Base-by-base conservation (phyloP, 352 stramenopile genomes). In the Pythium chondricola region DNA sequence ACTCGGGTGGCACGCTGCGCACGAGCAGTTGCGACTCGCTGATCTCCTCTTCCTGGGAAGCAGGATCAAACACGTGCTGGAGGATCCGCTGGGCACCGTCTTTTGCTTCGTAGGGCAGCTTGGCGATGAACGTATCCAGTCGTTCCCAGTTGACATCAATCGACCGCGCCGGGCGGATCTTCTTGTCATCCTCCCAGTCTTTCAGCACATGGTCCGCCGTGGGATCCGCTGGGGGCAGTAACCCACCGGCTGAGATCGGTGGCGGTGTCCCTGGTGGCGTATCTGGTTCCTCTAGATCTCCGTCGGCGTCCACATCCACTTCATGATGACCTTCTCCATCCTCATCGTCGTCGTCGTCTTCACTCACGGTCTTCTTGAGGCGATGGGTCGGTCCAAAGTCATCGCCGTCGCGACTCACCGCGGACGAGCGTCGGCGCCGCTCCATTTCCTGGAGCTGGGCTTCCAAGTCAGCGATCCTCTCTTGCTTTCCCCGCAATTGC, bases 211-310 rank as follows among this genome's bases (percentile, higher is more conserved):
- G 75, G 41, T 85, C 70, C 1, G 63, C 67, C 16, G 47, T 79
- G 3, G 76, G 74, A 46, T 87, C 74, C 16, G 74, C 56, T 0
- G 59, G 56, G 1, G 71, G 73, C 46, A 88, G 39, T 8, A 87
- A 35, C 8, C 61, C 64, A 13, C 71, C 71, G 0, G 73, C 63
- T 6, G 75, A 79, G 35, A 92, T 88, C 0, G 77, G 81, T 27
- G 81, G 81, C 20, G 81, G 81, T 10, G 81, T 92, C 1, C 77
- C 80, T 0, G 81, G 81, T 5, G 81, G 81, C 14, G 81, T 89
- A 39, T 88, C 78, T 0, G 77, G 74, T 20, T 76, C 64, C 20
- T 88, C 77, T 5, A 45, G 29, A 4, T 64, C 60, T 16, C 50
- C 52, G 6, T 35, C 43, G 17, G 56, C 56, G 25, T 49, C 48